Evolutionary conservation across 2,329 filamentous ascomycete species (phyloP).

Genomic region (Xylaria sp.): DNA sequence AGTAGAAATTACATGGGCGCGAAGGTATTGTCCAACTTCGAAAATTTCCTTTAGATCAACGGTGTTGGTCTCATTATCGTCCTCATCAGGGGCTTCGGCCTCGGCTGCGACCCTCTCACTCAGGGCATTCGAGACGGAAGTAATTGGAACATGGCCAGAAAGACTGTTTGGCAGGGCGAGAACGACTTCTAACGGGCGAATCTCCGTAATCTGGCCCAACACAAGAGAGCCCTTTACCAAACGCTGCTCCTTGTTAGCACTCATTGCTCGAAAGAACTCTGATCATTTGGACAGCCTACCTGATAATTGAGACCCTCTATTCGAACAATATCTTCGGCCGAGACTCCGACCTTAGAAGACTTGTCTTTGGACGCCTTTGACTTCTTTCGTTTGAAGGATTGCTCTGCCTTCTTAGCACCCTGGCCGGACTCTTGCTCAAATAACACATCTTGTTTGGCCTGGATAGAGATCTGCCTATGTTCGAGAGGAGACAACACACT

Average conservation of each 20-base stretch:
- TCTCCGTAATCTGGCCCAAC: constrained; percentile 84
- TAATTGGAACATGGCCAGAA: constrained; percentile 87
- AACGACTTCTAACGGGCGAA: constrained; percentile 81
- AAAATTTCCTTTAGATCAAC: constrained; percentile 82
- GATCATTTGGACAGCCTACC: constrained; percentile 60
- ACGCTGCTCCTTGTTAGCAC: constrained; percentile 75
- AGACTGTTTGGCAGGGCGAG: constrained; percentile 93
- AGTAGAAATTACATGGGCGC: constrained; percentile 84
- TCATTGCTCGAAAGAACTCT: neutral
- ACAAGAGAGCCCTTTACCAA: constrained; percentile 87
- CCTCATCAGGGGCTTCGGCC: constrained; percentile 66
- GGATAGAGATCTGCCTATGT: constrained; percentile 94
- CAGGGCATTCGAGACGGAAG: constrained; percentile 85
- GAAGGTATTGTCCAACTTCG: constrained; percentile 84
- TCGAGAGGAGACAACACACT: constrained; percentile 92
- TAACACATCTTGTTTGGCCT: constrained; percentile 90
- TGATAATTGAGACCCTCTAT: constrained; percentile 92
- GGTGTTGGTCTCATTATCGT: constrained; percentile 66
- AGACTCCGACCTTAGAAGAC: constrained; percentile 64
- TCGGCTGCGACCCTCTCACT: constrained; percentile 80
- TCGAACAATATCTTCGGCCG: constrained; percentile 69
- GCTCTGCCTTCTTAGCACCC: constrained; percentile 57
- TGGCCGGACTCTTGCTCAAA: constrained; percentile 80
- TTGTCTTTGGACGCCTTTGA: constrained; percentile 64
- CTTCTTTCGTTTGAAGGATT: constrained; percentile 65